Evolutionary conservation across 78 protist species (phyloP), one percentile per base, ranked within the genome.

Genomic region (Dictyostelium citrinum): DNA sequence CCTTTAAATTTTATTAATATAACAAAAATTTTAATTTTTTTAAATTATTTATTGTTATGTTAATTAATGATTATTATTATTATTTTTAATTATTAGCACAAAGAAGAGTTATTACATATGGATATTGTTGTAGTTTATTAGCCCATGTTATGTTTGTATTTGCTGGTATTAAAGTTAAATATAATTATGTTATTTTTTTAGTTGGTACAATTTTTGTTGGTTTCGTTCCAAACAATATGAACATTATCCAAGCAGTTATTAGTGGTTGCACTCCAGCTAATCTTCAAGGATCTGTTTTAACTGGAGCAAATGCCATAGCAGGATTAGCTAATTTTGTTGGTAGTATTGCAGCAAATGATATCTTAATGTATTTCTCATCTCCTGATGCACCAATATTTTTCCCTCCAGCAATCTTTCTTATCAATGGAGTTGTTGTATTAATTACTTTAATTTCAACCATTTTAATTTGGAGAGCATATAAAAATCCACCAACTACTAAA

Each of bases 201-300:
- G 76, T 31, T 11, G 58, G 33, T 41, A 16, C 33, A 7, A 0
- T 43, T 1, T 64, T 77, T 27, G 84, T 82, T 39, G 46, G 58
- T 17, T 86, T 76, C 71, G 29, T 58, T 24, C 31, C 67, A 49
- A 60, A 37, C 22, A 16, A 49, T 55, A 9, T 55, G 6, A 75
- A 41, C 41, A 20, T 75, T 0, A 74, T 74, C 24, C 82, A 45
- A 33, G 35, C 82, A 12, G n/a, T 84, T 5, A 74, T 84, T 4
- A 51, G 75, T 29, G 76, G 51, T 27, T 35, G 60, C n/a, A 51
- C 91, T 7, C 91, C 91, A n/a, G 16, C 82, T 0, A 29, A 55
- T 24, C 22, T 84, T 5, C 82, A 74, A 75, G 91, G 91, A 11
- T 35, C 84, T 1, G 35, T 86, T 12, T 61, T 86, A n/a, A 43